These are phyloP conservation scores for Geranomyces michiganensis DNA, from an alignment of 192 early-diverging fungal genomes.

Conservation along the genomic window DNA sequence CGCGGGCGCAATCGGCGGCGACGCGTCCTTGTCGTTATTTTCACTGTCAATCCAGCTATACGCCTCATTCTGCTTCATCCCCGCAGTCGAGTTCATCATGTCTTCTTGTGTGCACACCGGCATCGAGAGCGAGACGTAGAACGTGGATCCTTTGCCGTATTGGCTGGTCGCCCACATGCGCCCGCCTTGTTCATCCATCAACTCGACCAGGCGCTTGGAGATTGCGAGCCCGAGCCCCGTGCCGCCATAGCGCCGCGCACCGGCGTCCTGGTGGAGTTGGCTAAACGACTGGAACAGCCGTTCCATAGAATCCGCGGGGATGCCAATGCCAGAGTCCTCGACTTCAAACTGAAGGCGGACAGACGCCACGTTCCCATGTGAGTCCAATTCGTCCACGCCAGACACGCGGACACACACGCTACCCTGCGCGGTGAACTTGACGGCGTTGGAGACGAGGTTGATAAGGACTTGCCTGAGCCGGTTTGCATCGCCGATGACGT, in stretches of 20 bases:
- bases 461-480: constrained; percentile 58
- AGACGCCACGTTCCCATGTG: background rate
- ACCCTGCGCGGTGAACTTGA: constrained; percentile 58
- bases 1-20: constrained; percentile 5
- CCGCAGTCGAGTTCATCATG: background rate
- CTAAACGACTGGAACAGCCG: constrained; percentile 67
- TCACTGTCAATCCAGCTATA: constrained; percentile 3
- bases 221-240: constrained; percentile 72
- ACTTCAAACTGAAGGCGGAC: background rate
- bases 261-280: constrained; percentile 54
- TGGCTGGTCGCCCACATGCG: constrained; percentile 60
- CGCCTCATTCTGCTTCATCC: background rate
- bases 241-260: constrained; percentile 18
- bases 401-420: constrained; percentile 38
- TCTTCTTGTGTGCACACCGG: constrained; percentile 9
- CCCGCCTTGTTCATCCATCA: constrained; percentile 69
- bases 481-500: constrained; percentile 52
- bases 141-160: constrained; percentile 62
- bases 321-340: constrained; percentile 67
- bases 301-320: constrained; percentile 55
- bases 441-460: constrained; percentile 57
- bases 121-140: constrained; percentile 63
- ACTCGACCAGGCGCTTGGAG: constrained; percentile 60
- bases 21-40: background rate
- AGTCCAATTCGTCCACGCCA: constrained; percentile 30